These are phyloP conservation scores for Volvox africanus DNA, from an alignment of 139 green algal species.

Conservation along the genomic window DNA sequence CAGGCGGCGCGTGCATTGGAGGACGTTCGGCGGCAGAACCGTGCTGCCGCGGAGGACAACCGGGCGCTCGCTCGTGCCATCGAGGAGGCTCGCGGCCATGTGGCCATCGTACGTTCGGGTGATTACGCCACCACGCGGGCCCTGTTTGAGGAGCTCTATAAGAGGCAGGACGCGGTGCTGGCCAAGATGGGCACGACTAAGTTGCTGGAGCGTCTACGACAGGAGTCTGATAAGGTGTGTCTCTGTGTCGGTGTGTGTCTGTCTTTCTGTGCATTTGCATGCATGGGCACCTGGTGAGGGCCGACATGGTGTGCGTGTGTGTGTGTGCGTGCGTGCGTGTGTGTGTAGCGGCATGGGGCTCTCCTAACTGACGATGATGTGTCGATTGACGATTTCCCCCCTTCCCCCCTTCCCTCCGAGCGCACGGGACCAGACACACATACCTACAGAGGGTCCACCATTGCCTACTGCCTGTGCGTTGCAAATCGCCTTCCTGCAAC, in stretches of 20 bases:
- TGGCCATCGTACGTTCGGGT: constrained; percentile 75
- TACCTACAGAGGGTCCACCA: too few relatives aligned
- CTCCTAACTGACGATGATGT: too few relatives aligned
- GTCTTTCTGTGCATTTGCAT: neutral
- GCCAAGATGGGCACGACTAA: constrained; percentile 38
- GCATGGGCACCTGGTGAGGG: too few relatives aligned
- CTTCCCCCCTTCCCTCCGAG: too few relatives aligned
- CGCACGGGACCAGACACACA: too few relatives aligned
- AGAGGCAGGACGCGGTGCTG: constrained; percentile 64
- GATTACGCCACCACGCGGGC: constrained; percentile 67
- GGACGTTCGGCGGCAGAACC: constrained; percentile 62
- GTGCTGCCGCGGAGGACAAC: constrained; percentile 63
- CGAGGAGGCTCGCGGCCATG: constrained; percentile 71
- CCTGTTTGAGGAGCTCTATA: constrained; percentile 67
- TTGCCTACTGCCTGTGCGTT: too few relatives aligned
- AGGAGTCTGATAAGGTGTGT: constrained; percentile 56
- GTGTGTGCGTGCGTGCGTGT: too few relatives aligned
- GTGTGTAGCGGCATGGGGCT: too few relatives aligned
- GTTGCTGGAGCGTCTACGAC: constrained; percentile 59
- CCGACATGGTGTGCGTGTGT: neutral
- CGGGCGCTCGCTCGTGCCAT: constrained; percentile 64
- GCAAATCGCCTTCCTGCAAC: too few relatives aligned
- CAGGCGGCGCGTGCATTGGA: constrained; percentile 59
- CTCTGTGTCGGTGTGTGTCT: too few relatives aligned
- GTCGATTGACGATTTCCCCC: too few relatives aligned